These are phyloP conservation scores for Ilex paraguariensis DNA, from an alignment of 305 asterid species.

Conservation along the genomic window DNA sequence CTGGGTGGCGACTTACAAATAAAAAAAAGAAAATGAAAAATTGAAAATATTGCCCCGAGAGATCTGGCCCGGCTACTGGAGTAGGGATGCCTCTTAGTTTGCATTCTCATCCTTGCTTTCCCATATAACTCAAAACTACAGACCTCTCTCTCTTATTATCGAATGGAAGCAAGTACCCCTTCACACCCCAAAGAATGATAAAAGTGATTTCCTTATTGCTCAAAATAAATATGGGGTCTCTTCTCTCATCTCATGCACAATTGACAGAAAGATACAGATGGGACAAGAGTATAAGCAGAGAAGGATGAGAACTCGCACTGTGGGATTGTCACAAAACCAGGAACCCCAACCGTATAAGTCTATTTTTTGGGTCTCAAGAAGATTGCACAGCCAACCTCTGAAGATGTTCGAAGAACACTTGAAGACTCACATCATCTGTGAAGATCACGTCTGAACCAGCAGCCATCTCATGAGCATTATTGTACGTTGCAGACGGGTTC, in stretches of 20 bases:
- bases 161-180: conserved; percentile 2
- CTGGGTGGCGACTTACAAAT: no score
- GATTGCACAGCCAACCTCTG: conserved; percentile 95
- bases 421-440: conserved; percentile 95
- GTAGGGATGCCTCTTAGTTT: no score
- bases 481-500: conserved; percentile 97
- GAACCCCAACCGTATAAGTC: neutral
- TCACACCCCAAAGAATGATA: conserved; percentile 9
- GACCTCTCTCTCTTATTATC: neutral
- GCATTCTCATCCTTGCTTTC: no score
- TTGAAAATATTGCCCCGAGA: no score
- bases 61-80: no score
- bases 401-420: conserved; percentile 92
- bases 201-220: neutral
- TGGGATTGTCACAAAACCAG: neutral
- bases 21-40: no score
- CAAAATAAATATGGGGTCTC: conserved; percentile 6
- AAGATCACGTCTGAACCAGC: conserved; percentile 84
- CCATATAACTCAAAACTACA: no score
- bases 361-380: conserved; percentile 35
- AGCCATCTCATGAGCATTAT: conserved; percentile 76
- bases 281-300: conserved; percentile 6
- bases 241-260: conserved; percentile 9
- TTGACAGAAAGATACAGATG: neutral
- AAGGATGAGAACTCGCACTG: neutral